Base-by-base conservation (phyloP, 2,329 filamentous ascomycete genomes). In the Microsporum ferrugineum region DNA sequence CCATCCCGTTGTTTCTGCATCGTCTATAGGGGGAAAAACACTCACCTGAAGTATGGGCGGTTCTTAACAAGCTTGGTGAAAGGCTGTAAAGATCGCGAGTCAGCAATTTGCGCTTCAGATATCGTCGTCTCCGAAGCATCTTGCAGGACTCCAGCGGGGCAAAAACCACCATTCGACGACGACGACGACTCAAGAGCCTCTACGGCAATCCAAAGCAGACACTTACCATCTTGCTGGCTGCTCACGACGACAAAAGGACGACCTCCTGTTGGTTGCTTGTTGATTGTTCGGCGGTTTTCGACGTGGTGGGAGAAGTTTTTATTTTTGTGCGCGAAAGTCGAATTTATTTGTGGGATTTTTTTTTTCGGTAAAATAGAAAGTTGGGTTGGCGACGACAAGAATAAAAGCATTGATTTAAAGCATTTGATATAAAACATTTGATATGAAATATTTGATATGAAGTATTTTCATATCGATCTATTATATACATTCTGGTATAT, bases 101-200 rank as follows among this genome's bases (percentile, higher is more conserved):
- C 91, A 96, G 92, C 92, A 96, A 96, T 96, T 96, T 86, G 85
- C 91, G 91, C 91, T 96, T 96, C 91, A 96, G 91, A 80, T 70
- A 23, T 69, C n/a, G 12, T 51, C 64, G 43, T 41, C 69, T 88
- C 89, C 91, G 92, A 96, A 96, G 91, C 91, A 95, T 90, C 89
- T 96, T 96, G 92, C 90, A 84, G 82, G 81, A 53, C 49, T 53
- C 49, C 27, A 53, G 49, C 49, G 49, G n/a, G 10, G 12, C 39
- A 17, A 14, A 7, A 43, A 23, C 17, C 17, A 23, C 17, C 39
- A n/a, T n/a, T 33, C 27, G 27, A 51, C 39, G 39, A 34, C 39
- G 39, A 34, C 36, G 27, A 29, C 14, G 34, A 61, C 7, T 14
- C 29, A 33, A 49, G 41, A 43, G 38, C 39, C 17, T 43, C 17